Evolutionary conservation across 2,329 filamentous ascomycete species (phyloP), one percentile per base, ranked within the genome.

Genomic region (Knufia fluminis): DNA sequence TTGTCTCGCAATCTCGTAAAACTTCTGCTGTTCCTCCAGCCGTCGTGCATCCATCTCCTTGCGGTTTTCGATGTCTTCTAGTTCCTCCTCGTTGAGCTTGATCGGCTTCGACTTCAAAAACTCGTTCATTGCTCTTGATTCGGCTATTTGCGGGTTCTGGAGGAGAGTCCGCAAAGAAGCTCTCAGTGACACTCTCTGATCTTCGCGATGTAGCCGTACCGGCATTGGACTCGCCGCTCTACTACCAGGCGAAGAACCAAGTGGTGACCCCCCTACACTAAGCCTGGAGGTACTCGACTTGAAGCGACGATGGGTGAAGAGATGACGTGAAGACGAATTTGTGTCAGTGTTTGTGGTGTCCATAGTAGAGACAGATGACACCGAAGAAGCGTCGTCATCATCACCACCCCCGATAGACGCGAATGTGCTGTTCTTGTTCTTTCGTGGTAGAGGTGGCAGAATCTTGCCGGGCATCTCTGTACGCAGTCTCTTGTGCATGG

Each of bases 1-100:
- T 66, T 89, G 83, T 57, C 89, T 77, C 7, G 92, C 92, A 62
- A 98, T 90, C 64, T 98, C 91, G 66, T 96, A 98, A 64, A 98
- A 98, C 56, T 82, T 80, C 63, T 82, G 85, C 65, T 98, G 92
- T 66, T 98, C 92, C 61, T 94, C 86, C 46, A 97, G 78, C 39
- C 92, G 82, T 66, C 85, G 86, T 64, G 86, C 83, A 60, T 98
- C 92, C 67, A 95, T 82, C 10, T 79, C 76, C 66, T 90, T 94
- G 47, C 92, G 78, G 51, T 78, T 78, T 54, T 82, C 67, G 26
- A 96, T 89, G 62, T 98, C 92, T 1, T 83, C 77, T 23, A 84
- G 71, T 62, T 98, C 92, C 51, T 92, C 88, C 58, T 91, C 85
- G 19, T 80, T 88, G 8, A 87, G 73, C 1, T 76, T 80, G 22